Evolutionary conservation across 2,329 filamentous ascomycete genomes (phyloP).

Genomic region (Paraphoma chrysanthemicola): DNA sequence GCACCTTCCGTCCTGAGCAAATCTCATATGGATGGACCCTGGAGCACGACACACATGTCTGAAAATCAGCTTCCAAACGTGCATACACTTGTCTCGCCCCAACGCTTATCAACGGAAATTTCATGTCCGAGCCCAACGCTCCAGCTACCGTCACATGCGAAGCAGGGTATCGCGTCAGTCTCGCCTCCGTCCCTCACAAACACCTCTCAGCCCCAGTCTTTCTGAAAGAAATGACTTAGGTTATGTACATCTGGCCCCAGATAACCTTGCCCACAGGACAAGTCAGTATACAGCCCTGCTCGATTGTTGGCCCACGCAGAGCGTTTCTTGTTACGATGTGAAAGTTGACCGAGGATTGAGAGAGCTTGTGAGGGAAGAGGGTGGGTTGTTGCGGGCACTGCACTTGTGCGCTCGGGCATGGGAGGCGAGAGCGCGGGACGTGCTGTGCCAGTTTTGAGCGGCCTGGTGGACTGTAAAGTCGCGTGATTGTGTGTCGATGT

Average conservation of each 20-base stretch:
- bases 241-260: background rate
- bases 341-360: no score
- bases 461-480: no score
- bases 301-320: background rate
- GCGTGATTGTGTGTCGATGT: no score
- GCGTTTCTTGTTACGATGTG: no score
- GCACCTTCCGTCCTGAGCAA: no score
- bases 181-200: background rate
- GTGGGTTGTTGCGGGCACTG: background rate
- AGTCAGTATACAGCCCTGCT: background rate
- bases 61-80: no score
- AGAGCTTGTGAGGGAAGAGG: background rate
- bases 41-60: no score
- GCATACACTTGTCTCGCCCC: no score
- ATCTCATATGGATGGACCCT: no score
- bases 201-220: background rate
- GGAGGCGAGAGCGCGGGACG: no score
- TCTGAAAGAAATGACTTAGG: background rate
- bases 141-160: background rate
- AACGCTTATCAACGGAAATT: no score
- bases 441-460: background rate
- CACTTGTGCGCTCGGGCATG: background rate
- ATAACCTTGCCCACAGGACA: background rate
- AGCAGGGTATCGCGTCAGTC: background rate
- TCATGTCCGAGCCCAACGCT: constrained; percentile 1